Percentiles rank a stretch among this genome's conserved stretches.
Conservation (phyloP, 345 rosid species). For the Eutrema japonicum region DNA sequence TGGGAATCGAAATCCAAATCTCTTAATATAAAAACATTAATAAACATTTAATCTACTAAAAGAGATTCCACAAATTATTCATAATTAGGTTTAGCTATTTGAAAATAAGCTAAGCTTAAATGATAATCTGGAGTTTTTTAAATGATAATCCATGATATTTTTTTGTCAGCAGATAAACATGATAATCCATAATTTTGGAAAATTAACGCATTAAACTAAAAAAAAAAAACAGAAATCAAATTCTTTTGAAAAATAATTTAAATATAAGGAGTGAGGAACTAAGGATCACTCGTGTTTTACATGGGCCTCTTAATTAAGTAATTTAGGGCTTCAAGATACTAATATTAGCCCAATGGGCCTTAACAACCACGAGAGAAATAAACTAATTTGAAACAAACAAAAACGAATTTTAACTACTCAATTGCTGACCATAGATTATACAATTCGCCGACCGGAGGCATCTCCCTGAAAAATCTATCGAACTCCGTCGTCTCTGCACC, state of each 20-base stretch:
- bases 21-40: too few species aligned
- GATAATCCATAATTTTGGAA: too few species aligned
- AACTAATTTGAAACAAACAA: neutral
- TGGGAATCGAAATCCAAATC: too few species aligned
- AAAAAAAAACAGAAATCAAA: neutral
- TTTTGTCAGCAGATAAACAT: too few species aligned
- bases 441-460: constrained; percentile 50
- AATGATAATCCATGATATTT: too few species aligned
- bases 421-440: constrained; percentile 37
- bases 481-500: constrained; percentile 45
- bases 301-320: constrained; percentile 29
- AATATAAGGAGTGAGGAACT: neutral
- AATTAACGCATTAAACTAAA: neutral
- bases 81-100: too few species aligned
- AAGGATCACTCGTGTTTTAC: constrained; percentile 7
- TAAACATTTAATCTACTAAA: too few species aligned
- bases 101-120: too few species aligned
- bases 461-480: constrained; percentile 52
- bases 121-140: too few species aligned
- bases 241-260: neutral
- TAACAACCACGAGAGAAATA: neutral
- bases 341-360: constrained; percentile 37
- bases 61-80: too few species aligned
- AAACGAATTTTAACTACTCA: neutral
- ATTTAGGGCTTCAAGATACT: constrained; percentile 2